Evolutionary conservation across 352 stramenopile genomes (phyloP).

Genomic region (Globisporangium sylvaticum): DNA sequence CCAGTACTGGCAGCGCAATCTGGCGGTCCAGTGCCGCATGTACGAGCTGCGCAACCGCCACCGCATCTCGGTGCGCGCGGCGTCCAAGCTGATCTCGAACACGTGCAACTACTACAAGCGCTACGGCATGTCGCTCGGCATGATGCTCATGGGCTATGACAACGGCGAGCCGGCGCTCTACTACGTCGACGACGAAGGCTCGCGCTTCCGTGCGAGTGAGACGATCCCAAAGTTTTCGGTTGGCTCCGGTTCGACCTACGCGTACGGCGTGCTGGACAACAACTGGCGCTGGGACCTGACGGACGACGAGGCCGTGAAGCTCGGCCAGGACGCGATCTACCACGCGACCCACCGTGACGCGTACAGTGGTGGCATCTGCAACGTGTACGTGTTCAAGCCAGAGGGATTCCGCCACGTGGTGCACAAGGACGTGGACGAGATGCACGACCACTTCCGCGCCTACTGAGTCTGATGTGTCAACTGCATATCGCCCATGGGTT

Average conservation of each 20-base stretch:
- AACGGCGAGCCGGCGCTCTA: conserved; percentile 97
- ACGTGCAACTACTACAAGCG: conserved; percentile 96
- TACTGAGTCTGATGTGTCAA: conserved; percentile 30
- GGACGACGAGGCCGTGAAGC: conserved; percentile 98
- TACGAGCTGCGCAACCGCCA: conserved; percentile 99
- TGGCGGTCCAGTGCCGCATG: conserved; percentile 94
- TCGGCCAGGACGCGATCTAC: conserved; percentile 99
- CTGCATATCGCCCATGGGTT: not conserved
- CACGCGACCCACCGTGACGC: conserved; percentile 99
- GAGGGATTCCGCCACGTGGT: conserved; percentile 97
- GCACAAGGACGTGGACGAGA: conserved; percentile 97
- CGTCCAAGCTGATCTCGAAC: conserved; percentile 98
- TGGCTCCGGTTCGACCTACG: conserved; percentile 98
- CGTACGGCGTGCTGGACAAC: conserved; percentile 98
- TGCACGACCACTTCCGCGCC: conserved; percentile 90
- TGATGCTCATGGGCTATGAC: conserved; percentile 99
- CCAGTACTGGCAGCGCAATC: conserved; percentile 99
- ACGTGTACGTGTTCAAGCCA: conserved; percentile 97
- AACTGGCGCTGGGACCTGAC: conserved; percentile 95
- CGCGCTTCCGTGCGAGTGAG: conserved; percentile 94
- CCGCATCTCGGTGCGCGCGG: conserved; percentile 97
- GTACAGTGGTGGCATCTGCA: conserved; percentile 96
- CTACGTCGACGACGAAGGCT: conserved; percentile 99
- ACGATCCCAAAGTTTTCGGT: conserved; percentile 97
- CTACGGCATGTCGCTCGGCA: conserved; percentile 95